phyloP scores from a whole-genome alignment of 2,329 filamentous ascomycete species.

The Scedosporium dehoogii region DNA sequence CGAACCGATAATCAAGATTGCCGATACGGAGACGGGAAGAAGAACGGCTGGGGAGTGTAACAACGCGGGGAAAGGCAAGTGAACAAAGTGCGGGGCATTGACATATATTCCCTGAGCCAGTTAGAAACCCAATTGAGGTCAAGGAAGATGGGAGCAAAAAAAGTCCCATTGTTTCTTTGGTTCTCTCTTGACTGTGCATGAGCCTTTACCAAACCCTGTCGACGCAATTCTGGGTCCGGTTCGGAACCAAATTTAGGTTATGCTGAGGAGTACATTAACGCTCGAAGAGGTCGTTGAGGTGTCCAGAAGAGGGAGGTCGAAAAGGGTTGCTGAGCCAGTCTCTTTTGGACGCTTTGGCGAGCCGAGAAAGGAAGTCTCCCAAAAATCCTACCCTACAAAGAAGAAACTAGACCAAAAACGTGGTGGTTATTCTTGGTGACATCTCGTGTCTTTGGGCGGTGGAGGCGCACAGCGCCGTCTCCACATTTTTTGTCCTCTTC shows the following conservation, averaged over 20 bases:
- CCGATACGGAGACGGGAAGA: constrained; percentile 1
- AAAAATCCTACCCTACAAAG: background rate
- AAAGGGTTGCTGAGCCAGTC: background rate
- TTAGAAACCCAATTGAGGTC: background rate
- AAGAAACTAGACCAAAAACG: background rate
- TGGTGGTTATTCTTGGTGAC: background rate
- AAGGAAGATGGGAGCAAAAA: background rate
- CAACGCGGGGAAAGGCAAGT: background rate
- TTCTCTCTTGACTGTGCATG: background rate
- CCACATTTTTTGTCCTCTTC: background rate
- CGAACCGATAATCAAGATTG: background rate
- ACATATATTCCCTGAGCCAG: background rate
- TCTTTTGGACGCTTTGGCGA: too few species aligned
- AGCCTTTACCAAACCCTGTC: background rate
- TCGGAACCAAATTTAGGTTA: background rate
- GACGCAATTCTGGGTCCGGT: background rate
- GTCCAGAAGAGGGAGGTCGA: background rate
- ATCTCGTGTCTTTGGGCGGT: background rate
- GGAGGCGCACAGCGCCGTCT: too few species aligned
- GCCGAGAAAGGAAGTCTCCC: too few species aligned
- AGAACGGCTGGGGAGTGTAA: background rate
- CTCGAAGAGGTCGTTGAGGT: background rate
- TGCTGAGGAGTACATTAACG: background rate
- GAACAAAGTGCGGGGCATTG: background rate
- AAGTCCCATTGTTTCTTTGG: background rate